Evolutionary conservation across 1,284 basidiomycete species (phyloP), one percentile per base, ranked within the genome.

Genomic region (Sanghuangporus baumii): DNA sequence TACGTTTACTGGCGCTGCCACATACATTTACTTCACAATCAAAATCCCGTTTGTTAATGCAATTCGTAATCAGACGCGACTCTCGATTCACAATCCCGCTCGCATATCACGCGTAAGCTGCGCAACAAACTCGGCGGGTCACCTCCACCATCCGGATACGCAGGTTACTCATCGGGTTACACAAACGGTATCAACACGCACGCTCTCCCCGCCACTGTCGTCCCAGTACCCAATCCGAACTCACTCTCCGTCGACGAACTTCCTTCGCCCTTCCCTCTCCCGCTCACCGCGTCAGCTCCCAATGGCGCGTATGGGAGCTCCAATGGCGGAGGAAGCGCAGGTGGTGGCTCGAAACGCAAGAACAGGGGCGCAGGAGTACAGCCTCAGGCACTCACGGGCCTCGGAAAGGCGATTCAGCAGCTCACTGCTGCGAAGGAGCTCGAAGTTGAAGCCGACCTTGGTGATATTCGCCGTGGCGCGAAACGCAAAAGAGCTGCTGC

Each of bases 171-270:
- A 31, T 31, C 26, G 14, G 72, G 76, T 14, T 66, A 70, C 59
- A 74, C 70, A 55, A 66, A 70, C 65, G 74, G 69, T 55, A 79
- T 78, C 57, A 73, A 74, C 65, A 74, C 69, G 26, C 14, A 43
- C 55, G 47, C 31, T 9, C 75, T 84, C 3, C 81, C 85, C 6
- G 81, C 88, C 62, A 85, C 85, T 0, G 78, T 83, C 1, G 87
- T 86, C 0, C 85, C 86, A 0, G 80, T 90, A 70, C 80, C 82
- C 16, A 91, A 91, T 70, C 90, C 89, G 3, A 87, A 90, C 69
- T 91, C 89, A 1, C 82, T 92, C 52, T 81, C 86, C 2, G 86
- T 92, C 47, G 91, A 93, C 67, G 90, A 93, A 69, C 81, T 93
- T 34, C 87, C 89, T 1, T 91, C 90, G 0, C 88, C 88, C 3